A percentile compares a stretch with the other conserved stretches of the same genome.
phyloP scores from a whole-genome alignment of 208 protist genomes.

The Trypanosoma cruzi region DNA sequence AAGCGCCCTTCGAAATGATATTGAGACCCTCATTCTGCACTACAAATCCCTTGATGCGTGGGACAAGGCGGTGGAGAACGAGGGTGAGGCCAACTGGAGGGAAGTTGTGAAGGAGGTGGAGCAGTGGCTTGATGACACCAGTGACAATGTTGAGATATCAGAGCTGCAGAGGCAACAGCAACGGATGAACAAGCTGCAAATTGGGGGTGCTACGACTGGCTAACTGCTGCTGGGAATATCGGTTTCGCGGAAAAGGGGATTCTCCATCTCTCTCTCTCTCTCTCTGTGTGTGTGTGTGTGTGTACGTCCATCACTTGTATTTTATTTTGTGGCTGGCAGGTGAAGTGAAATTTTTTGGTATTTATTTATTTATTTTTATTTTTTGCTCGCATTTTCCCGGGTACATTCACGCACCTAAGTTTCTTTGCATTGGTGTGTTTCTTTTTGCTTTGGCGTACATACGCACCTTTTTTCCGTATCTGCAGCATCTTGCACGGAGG shows the following conservation, averaged over 20 bases:
- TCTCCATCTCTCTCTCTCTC: neutral
- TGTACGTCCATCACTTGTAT: neutral
- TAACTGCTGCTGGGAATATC: neutral
- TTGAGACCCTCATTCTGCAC: conserved; percentile 56
- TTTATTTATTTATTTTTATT: neutral
- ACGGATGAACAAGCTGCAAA: conserved; percentile 37
- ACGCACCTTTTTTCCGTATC: neutral
- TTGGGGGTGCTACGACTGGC: neutral
- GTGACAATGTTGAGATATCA: conserved; percentile 18
- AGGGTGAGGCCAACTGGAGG: conserved; percentile 32
- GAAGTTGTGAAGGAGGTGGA: conserved; percentile 33
- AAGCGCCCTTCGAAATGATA: conserved; percentile 65
- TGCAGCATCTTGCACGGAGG: neutral
- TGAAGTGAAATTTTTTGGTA: neutral
- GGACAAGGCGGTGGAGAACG: conserved; percentile 15
- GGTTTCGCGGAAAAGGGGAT: neutral
- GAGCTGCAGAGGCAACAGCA: conserved; percentile 21
- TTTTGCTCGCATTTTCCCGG: no score
- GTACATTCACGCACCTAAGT: no score
- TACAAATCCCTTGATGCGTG: conserved; percentile 50
- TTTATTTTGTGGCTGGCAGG: neutral
- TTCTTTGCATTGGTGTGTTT: neutral
- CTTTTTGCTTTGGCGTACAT: conserved; percentile 1
- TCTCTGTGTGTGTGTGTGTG: neutral
- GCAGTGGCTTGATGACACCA: conserved; percentile 48